Base-by-base conservation (phyloP, 202 grass and related monocot species). In the Dendrocalamus latiflorus region DNA sequence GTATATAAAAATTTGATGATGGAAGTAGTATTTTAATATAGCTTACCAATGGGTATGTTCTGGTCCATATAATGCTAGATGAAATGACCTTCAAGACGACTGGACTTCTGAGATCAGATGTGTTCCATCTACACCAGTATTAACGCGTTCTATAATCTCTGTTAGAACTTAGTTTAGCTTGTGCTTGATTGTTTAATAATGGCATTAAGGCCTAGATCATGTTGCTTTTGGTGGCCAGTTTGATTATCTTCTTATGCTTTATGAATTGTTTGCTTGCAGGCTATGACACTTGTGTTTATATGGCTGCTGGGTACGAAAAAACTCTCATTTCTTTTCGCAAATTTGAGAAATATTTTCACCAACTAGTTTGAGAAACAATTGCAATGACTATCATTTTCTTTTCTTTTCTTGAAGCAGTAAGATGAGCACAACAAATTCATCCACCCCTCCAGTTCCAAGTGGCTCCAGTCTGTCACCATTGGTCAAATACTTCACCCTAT, bases 261-360 rank as follows among this genome's bases (percentile, higher is more conserved):
- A 30, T 74, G 57, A 59, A 65, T 84, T 86, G 30, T 76, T 83
- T 79, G 9, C n/a, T 77, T 87, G 63, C 93, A 98, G 96, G 96
- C 82, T 98, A 98, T 49, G 96, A 98, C 81, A 76, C 85, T 17
- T 98, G 96, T 45, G 36, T 92, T 45, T 98, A 95, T 85, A 43
- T 84, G 60, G 89, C 89, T 54, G 79, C 91, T 6, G 89, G 93
- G 96, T 98, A 93, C 7, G 81, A 28, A 47, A 65, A 20, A 77
- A 44, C 20, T 69, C 6, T 64, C 5, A 25, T 76, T 17, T 79
- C 14, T 54, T 50, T 58, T n/a, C 50, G 3, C n/a, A 67, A 15
- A 28, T 70, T 41, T 43, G 14, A 4, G 6, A 37, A 50, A 38
- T n/a, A 54, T 30, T 64, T 54, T 24, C 10, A 43, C 58, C 14